phyloP scores from a whole-genome alignment of 179 eudicot genomes.

The Camellia oleifera region DNA sequence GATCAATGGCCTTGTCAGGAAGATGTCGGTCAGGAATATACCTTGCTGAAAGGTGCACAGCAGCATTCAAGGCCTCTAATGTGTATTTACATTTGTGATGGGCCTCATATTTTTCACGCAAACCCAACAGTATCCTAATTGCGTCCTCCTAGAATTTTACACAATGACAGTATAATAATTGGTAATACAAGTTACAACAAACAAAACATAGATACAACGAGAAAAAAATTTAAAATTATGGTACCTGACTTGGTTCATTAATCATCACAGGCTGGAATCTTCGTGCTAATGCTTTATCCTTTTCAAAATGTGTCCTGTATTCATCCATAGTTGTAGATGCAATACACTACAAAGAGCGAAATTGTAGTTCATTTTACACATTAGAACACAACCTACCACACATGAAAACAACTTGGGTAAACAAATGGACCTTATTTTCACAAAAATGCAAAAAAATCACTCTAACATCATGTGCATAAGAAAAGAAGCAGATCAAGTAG shows the following conservation, averaged over 20 bases:
- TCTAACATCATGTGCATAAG: background rate
- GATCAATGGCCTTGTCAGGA: constrained; percentile 72
- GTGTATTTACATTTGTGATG: constrained; percentile 59
- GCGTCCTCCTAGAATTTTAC: constrained; percentile 42
- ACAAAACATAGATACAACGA: background rate
- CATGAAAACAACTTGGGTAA: background rate
- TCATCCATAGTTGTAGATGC: constrained; percentile 64
- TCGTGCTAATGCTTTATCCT: constrained; percentile 59
- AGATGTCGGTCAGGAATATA: constrained; percentile 60
- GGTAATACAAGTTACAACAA: background rate
- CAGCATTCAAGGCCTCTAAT: constrained; percentile 59
- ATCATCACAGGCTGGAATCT: constrained; percentile 58
- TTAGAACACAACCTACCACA: background rate
- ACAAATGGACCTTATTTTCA: background rate
- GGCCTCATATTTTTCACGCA: constrained; percentile 50
- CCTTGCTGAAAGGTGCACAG: constrained; percentile 51
- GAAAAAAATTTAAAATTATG: background rate
- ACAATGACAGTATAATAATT: background rate
- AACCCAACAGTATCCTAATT: constrained; percentile 49
- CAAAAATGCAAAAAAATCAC: background rate
- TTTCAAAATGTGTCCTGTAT: constrained; percentile 52
- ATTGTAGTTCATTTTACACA: background rate
- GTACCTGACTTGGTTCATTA: constrained; percentile 58
- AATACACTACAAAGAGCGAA: constrained; percentile 39
- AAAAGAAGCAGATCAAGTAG: background rate